Evolutionary conservation across 345 rosid genomes (phyloP).

Genomic region (Bruguiera sexangula): DNA sequence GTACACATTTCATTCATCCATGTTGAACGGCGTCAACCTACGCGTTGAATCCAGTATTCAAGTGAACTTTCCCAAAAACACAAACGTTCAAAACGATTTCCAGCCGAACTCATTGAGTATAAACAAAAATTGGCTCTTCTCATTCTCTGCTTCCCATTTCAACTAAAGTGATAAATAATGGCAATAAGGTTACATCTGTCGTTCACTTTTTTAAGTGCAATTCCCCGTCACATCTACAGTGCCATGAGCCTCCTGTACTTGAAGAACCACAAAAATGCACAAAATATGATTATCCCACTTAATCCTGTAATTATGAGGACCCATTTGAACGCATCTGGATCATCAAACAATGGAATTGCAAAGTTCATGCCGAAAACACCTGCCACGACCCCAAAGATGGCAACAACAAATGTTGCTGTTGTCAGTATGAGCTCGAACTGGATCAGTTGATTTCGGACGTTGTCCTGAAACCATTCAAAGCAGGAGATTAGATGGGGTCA

Average conservation of each 20-base stretch:
- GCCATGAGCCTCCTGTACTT: conserved; percentile 91
- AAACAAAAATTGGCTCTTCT: neutral
- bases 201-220: neutral
- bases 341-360: conserved; percentile 56
- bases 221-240: conserved; percentile 28
- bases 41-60: no score
- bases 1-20: no score
- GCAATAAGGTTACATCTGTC: neutral
- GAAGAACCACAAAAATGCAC: conserved; percentile 85
- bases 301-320: conserved; percentile 73
- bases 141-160: neutral
- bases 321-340: conserved; percentile 77
- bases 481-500: no score
- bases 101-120: no score
- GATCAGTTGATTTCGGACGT: conserved; percentile 94
- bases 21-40: no score
- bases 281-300: conserved; percentile 56
- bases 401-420: conserved; percentile 88
- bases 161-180: neutral
- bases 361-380: conserved; percentile 98
- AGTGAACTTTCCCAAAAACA: no score
- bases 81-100: no score
- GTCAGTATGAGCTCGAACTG: conserved; percentile 92
- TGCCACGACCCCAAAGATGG: conserved; percentile 95
- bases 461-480: conserved; percentile 53